phyloP scores from a whole-genome alignment of 2,329 filamentous ascomycete genomes.

The Colletotrichum sublineola region DNA sequence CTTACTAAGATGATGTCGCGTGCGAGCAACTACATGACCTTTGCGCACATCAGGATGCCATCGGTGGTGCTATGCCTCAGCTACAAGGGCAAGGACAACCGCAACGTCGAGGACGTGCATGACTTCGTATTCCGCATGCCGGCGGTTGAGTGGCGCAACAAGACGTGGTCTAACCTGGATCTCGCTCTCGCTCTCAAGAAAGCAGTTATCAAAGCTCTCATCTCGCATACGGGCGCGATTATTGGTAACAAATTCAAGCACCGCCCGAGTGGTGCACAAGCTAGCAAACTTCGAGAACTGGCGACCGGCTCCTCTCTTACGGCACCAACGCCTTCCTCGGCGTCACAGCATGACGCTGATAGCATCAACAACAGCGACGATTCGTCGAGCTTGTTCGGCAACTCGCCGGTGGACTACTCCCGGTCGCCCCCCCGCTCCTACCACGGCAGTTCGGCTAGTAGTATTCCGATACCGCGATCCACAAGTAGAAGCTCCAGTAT shows the following conservation, averaged over 20 bases:
- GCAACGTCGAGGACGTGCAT: slow-evolving; percentile 96
- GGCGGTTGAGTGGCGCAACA: slow-evolving; percentile 95
- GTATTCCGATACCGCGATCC: slow-evolving; percentile 59
- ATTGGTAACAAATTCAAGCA: slow-evolving; percentile 98
- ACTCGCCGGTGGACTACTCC: slow-evolving; percentile 69
- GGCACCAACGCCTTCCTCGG: slow-evolving; percentile 57
- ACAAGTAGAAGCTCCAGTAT: slow-evolving; percentile 67
- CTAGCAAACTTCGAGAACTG: slow-evolving; percentile 83
- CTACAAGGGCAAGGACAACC: slow-evolving; percentile 95
- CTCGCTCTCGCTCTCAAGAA: slow-evolving; percentile 93
- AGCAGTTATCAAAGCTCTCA: slow-evolving; percentile 91
- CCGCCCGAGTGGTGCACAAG: slow-evolving; percentile 83
- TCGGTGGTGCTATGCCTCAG: slow-evolving; percentile 95
- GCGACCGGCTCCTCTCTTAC: slow-evolving; percentile 81
- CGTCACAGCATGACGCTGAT: slow-evolving; percentile 56
- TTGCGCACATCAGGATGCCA: slow-evolving; percentile 94
- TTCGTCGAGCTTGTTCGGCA: slow-evolving; percentile 67
- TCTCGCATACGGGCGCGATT: slow-evolving; percentile 95
- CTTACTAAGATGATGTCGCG: slow-evolving; percentile 96
- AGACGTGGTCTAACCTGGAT: slow-evolving; percentile 98
- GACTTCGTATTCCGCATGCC: slow-evolving; percentile 97
- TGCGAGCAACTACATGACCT: slow-evolving; percentile 97
- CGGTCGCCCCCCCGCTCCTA: slow-evolving; percentile 69
- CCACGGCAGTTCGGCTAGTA: slow-evolving; percentile 62
- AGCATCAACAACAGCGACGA: slow-evolving; percentile 68